These are phyloP conservation scores for Aspergillus nidulans DNA, from an alignment of 495 filamentous ascomycete genomes.

Conservation along the genomic window DNA sequence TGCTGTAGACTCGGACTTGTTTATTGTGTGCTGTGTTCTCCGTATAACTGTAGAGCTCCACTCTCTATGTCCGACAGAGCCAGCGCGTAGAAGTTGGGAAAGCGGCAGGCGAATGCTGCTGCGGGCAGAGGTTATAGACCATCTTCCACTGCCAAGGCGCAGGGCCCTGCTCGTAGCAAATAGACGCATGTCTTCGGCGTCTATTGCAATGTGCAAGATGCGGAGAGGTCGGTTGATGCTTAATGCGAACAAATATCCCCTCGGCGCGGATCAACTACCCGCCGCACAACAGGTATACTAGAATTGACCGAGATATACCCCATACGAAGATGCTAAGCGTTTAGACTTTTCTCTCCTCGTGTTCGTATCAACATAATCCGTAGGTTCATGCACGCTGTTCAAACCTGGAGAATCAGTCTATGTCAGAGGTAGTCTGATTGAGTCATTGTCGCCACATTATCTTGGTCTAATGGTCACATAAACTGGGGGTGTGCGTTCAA, in stretches of 20 bases:
- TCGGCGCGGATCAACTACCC: conserved; percentile 1
- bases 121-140: conserved; percentile 30
- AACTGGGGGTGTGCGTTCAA: neutral
- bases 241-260: conserved; percentile 4
- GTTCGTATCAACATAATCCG: neutral
- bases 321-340: too few relatives aligned
- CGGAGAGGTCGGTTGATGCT: neutral
- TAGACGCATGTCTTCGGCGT: conserved; percentile 33
- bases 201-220: neutral
- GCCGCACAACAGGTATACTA: neutral
- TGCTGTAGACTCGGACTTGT: conserved; percentile 4
- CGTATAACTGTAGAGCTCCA: conserved; percentile 36
- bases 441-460: neutral
- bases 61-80: conserved; percentile 14
- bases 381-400: neutral
- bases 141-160: conserved; percentile 36
- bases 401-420: neutral
- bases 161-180: conserved; percentile 44
- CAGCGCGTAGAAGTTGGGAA: conserved; percentile 15
- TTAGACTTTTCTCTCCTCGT: neutral
- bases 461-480: neutral
- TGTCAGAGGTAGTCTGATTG: neutral
- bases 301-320: too few relatives aligned
- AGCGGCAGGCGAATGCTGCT: conserved; percentile 26
- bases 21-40: conserved; percentile 19